Base-by-base conservation (phyloP, 768 basidiomycete species). In the Boletus vinaceobasis region DNA sequence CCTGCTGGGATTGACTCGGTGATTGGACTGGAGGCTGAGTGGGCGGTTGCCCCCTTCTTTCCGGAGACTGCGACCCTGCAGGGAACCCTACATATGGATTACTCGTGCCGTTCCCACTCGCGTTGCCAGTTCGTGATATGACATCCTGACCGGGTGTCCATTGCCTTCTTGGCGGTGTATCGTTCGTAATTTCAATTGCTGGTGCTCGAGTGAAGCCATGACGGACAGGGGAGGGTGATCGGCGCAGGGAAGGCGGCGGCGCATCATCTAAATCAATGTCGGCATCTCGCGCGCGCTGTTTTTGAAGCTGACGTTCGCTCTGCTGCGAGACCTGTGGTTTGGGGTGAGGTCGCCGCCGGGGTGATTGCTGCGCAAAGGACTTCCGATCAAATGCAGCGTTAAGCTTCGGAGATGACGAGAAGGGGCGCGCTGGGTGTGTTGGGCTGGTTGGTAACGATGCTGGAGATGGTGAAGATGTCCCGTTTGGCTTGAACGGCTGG, bases 201-300 rank as follows among this genome's bases (percentile, higher is more conserved):
- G 59, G 66, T 61, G 52, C 60, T 56, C 50, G 58, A 11, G 55
- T 3, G 8, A 62, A 43, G 15, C 44, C 53, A 32, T 60, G 63
- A 23, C 56, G 60, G 46, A 57, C 55, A 23, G 65, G 66, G 15
- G 65, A 66, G 27, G 73, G 75, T 3, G 74, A 72, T 26, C 73
- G 68, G 43, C 75, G 72, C 31, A 77, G 56, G 4, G 76, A 77
- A 21, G 70, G 74, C 4, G 76, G 76, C 27, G 76, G 76, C 33
- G 74, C 72, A 64, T 77, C 76, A 54, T 77, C 76, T 13, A 77
- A 60, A 60, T 71, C 68, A n/a, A 77, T 64, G 39, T 68, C 57
- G 11, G 29, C 7, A 40, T 60, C 51, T 35, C 56, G 48, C 14
- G 52, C 60, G 49, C 60, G 65, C 49, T 60, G 69, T 49, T 65